Evolutionary conservation across 805 yeast species (phyloP).

Genomic region (Jamesozyma gamospora): DNA sequence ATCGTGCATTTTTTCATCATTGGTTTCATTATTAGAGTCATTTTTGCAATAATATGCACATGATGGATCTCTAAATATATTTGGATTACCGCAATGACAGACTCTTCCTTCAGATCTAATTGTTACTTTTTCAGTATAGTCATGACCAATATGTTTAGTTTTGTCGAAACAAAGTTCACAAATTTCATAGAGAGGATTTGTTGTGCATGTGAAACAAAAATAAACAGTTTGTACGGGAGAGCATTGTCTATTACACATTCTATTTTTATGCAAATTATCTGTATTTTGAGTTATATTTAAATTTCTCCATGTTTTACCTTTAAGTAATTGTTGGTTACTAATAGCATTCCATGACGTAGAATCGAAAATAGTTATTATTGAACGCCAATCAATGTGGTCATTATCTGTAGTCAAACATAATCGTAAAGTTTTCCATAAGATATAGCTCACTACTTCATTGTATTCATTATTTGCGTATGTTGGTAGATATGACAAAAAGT

Average conservation of each 20-base stretch:
- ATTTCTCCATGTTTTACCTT: slow-evolving; percentile 13
- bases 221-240: slow-evolving; percentile 23
- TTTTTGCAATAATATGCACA: slow-evolving; percentile 15
- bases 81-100: slow-evolving; percentile 27
- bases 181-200: slow-evolving; percentile 31
- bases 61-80: slow-evolving; percentile 15
- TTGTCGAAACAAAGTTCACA: slow-evolving; percentile 69
- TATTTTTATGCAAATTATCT: slow-evolving; percentile 14
- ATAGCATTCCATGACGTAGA: slow-evolving; percentile 17
- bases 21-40: slow-evolving; percentile 10
- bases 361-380: slow-evolving; percentile 10
- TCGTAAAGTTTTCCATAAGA: slow-evolving; percentile 21
- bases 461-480: slow-evolving; percentile 17
- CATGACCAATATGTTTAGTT: slow-evolving; percentile 60
- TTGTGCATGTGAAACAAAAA: slow-evolving; percentile 27
- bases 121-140: slow-evolving; percentile 19
- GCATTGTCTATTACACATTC: slow-evolving; percentile 22
- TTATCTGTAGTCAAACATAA: slow-evolving; percentile 9
- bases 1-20: slow-evolving; percentile 2
- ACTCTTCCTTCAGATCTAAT: slow-evolving; percentile 25
- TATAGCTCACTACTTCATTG: slow-evolving; percentile 18
- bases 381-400: slow-evolving; percentile 17
- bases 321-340: slow-evolving; percentile 10
- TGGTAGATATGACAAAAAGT: slow-evolving; percentile 22
- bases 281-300: background rate